Evolutionary conservation across 1,284 basidiomycete genomes (phyloP).

Genomic region (Fomitopsis betulina): DNA sequence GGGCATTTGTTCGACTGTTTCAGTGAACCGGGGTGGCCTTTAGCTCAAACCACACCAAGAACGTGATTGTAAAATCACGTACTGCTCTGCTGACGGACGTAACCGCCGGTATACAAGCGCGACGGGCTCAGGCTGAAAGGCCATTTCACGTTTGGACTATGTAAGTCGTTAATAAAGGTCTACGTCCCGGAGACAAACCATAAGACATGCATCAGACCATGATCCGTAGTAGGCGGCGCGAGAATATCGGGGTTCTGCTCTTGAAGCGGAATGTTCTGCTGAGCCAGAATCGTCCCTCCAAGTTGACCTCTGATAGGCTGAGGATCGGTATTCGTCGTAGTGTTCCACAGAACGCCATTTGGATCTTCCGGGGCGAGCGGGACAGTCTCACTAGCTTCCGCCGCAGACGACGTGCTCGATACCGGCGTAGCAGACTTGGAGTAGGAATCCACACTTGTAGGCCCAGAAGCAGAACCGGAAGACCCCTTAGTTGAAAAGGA

Average conservation of each 20-base stretch:
- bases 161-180: not conserved
- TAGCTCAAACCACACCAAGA: not conserved
- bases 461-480: not conserved
- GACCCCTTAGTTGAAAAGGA: not conserved
- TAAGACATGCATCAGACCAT: conserved; percentile 45
- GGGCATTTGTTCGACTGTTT: conserved; percentile 50
- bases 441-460: conserved; percentile 3
- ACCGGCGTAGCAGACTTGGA: not conserved
- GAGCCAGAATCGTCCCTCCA: conserved; percentile 52
- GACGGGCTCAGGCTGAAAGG: conserved; percentile 65
- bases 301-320: conserved; percentile 36
- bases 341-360: conserved; percentile 37
- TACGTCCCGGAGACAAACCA: not conserved
- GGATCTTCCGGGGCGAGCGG: conserved; percentile 45
- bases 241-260: conserved; percentile 58
- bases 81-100: conserved; percentile 69
- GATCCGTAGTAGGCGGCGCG: conserved; percentile 65
- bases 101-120: conserved; percentile 65
- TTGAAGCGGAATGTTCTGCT: conserved; percentile 48
- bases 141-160: conserved; percentile 63
- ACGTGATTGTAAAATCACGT: conserved; percentile 9
- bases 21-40: no score
- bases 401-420: not conserved
- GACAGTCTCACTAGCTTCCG: conserved; percentile 33
- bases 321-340: conserved; percentile 14